phyloP scores from a whole-genome alignment of 129 eudicot genomes.

The Erigeron canadensis region DNA sequence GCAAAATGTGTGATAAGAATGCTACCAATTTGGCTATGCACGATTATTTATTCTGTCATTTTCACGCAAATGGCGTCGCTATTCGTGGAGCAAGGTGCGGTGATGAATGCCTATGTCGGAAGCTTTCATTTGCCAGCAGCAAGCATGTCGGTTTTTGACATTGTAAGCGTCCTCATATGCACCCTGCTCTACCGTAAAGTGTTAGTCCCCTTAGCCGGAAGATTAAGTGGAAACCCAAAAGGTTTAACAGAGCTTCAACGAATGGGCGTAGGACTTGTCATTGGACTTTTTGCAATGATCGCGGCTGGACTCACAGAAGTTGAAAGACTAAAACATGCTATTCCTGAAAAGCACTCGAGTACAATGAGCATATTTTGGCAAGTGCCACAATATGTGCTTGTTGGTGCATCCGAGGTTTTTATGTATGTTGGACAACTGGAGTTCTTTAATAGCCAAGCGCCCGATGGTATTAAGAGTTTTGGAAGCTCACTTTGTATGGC shows the following conservation, averaged over 20 bases:
- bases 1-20: slow-evolving; percentile 73
- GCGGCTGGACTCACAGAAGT: slow-evolving; percentile 77
- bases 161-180: slow-evolving; percentile 59
- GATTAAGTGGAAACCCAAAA: slow-evolving; percentile 55
- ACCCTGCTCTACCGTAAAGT: slow-evolving; percentile 55
- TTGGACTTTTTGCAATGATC: slow-evolving; percentile 66
- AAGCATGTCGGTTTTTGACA: slow-evolving; percentile 83
- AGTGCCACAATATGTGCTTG: slow-evolving; percentile 74
- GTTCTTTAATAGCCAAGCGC: slow-evolving; percentile 83
- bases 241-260: slow-evolving; percentile 80
- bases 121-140: slow-evolving; percentile 63
- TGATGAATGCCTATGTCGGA: slow-evolving; percentile 48
- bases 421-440: slow-evolving; percentile 87
- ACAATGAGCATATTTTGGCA: slow-evolving; percentile 72
- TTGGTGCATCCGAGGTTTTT: slow-evolving; percentile 85
- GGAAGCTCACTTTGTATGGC: slow-evolving; percentile 92
- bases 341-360: slow-evolving; percentile 34
- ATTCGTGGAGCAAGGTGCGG: slow-evolving; percentile 81
- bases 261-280: slow-evolving; percentile 76
- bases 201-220: slow-evolving; percentile 57
- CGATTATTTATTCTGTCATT: slow-evolving; percentile 74
- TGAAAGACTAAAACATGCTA: slow-evolving; percentile 39
- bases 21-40: slow-evolving; percentile 90
- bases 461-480: slow-evolving; percentile 85
- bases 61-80: slow-evolving; percentile 90